Conservation (phyloP, 1,139 yeast genomes). For the Wickerhamomyces sp. region DNA sequence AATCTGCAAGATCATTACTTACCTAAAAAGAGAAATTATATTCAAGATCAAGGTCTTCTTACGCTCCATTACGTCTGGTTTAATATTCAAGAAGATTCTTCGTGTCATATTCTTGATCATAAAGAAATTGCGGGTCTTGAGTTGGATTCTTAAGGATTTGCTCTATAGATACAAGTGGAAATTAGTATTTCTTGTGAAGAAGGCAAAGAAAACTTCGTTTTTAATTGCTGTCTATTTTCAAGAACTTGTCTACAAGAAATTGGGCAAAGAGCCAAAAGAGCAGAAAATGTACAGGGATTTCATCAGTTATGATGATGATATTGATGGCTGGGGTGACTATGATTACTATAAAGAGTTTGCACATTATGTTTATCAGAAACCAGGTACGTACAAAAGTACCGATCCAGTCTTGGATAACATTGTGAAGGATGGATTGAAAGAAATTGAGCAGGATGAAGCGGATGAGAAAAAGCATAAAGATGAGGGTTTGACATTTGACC, state of each 20-base stretch:
- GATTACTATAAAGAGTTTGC: conserved; percentile 17
- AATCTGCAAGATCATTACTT: conserved; percentile 1
- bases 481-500: conserved; percentile 11
- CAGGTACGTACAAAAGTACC: conserved; percentile 6
- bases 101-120: conserved; percentile 4
- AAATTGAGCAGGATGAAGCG: conserved; percentile 1
- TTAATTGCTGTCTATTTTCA: conserved; percentile 9
- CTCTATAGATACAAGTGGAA: conserved; percentile 15
- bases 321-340: conserved; percentile 13
- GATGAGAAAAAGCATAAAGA: conserved; percentile 1
- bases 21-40: conserved; percentile 2
- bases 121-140: conserved; percentile 6
- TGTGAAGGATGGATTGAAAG: conserved; percentile 3
- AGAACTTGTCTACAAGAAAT: conserved; percentile 7
- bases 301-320: conserved; percentile 8
- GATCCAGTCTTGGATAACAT: conserved; percentile 6
- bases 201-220: conserved; percentile 7
- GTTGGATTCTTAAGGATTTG: conserved; percentile 12
- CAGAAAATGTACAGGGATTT: conserved; percentile 6
- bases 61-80: conserved; percentile 4
- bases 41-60: conserved; percentile 1
- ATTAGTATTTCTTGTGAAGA: conserved; percentile 6
- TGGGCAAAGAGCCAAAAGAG: conserved; percentile 7
- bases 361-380: conserved; percentile 7
- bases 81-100: conserved; percentile 4